A percentile compares a stretch with the other conserved stretches of the same genome.
phyloP scores from a whole-genome alignment of 495 filamentous ascomycete genomes.

The Lophiotrema nucula region DNA sequence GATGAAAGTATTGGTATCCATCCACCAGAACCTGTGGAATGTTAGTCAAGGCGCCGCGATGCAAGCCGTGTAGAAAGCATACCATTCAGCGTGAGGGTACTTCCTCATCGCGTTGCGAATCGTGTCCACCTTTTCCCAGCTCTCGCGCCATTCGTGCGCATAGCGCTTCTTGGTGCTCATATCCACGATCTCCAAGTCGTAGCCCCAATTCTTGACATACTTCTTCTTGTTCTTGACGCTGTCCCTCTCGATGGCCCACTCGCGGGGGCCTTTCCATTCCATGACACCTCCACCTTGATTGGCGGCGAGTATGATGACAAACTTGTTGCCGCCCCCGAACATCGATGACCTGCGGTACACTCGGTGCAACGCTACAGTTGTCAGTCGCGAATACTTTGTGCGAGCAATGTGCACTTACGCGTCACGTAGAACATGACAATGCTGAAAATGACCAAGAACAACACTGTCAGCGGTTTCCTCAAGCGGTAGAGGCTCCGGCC shows the following conservation, averaged over 20 bases:
- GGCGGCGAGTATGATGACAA: slow-evolving; percentile 89
- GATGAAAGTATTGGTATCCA: slow-evolving; percentile 95
- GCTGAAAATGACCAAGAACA: slow-evolving; percentile 59
- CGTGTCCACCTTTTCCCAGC: slow-evolving; percentile 98
- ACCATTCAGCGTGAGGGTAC: slow-evolving; percentile 96
- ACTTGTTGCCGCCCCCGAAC: slow-evolving; percentile 82
- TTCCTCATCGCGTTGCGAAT: slow-evolving; percentile 88
- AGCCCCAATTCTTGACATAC: slow-evolving; percentile 86
- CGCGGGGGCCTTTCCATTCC: slow-evolving; percentile 96
- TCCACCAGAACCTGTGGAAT: slow-evolving; percentile 91
- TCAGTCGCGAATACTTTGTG: slow-evolving; percentile 36
- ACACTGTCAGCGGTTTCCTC: slow-evolving; percentile 60
- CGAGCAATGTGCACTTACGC: slow-evolving; percentile 56
- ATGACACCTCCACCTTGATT: slow-evolving; percentile 96
- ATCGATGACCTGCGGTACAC: slow-evolving; percentile 55
- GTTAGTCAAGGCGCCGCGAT: slow-evolving; percentile 15
- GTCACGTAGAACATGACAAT: slow-evolving; percentile 66
- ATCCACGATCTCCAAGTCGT: slow-evolving; percentile 93
- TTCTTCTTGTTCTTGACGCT: slow-evolving; percentile 91
- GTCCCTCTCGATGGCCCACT: slow-evolving; percentile 98
- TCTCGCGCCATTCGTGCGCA: slow-evolving; percentile 98
- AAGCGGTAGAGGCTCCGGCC: slow-evolving; percentile 49
- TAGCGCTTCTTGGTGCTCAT: slow-evolving; percentile 98
- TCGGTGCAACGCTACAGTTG: slow-evolving; percentile 41
- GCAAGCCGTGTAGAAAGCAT: slow-evolving; percentile 38